phyloP scores from a whole-genome alignment of 495 filamentous ascomycete genomes.

The Glutinoglossum americanum region DNA sequence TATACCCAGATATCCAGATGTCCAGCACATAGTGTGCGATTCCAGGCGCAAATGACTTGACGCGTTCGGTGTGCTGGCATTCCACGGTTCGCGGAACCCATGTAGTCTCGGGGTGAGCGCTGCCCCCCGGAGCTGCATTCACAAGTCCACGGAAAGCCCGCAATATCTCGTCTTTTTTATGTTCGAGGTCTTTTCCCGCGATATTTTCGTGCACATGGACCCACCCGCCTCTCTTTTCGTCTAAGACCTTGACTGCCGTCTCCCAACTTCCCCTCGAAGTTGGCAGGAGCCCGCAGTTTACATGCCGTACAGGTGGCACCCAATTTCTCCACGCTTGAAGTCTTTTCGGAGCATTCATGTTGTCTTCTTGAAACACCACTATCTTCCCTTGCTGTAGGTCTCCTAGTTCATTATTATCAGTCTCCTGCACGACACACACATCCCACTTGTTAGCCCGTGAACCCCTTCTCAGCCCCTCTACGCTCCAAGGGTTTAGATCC shows the following conservation, averaged over 20 bases:
- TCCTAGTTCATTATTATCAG: conserved; percentile 2
- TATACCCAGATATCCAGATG: conserved; percentile 25
- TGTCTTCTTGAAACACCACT: conserved; percentile 53
- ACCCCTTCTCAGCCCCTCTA: conserved; percentile 58
- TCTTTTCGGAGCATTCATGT: conserved; percentile 29
- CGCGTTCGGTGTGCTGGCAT: conserved; percentile 52
- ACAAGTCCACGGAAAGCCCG: conserved; percentile 12
- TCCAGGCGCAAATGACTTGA: conserved; percentile 85
- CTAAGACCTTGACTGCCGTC: conserved; percentile 37
- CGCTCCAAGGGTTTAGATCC: conserved; percentile 77
- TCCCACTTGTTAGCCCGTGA: conserved; percentile 44
- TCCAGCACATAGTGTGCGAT: conserved; percentile 82
- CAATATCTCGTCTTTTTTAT: conserved; percentile 27
- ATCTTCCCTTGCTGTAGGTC: conserved; percentile 21
- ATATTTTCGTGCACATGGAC: conserved; percentile 80
- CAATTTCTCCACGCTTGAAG: conserved; percentile 15
- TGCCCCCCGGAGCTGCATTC: neutral
- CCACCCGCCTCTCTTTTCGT: conserved; percentile 34
- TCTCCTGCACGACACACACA: conserved; percentile 21
- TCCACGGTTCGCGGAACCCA: neutral
- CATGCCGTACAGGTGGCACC: conserved; percentile 24
- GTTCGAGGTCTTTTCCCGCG: conserved; percentile 35
- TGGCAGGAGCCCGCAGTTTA: conserved; percentile 68
- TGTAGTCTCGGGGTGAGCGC: neutral
- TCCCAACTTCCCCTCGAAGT: conserved; percentile 43